Percentiles rank a stretch among this genome's conserved stretches.
Conservation (phyloP, 148 eudicot genomes). For the Nepenthes mirabilis region DNA sequence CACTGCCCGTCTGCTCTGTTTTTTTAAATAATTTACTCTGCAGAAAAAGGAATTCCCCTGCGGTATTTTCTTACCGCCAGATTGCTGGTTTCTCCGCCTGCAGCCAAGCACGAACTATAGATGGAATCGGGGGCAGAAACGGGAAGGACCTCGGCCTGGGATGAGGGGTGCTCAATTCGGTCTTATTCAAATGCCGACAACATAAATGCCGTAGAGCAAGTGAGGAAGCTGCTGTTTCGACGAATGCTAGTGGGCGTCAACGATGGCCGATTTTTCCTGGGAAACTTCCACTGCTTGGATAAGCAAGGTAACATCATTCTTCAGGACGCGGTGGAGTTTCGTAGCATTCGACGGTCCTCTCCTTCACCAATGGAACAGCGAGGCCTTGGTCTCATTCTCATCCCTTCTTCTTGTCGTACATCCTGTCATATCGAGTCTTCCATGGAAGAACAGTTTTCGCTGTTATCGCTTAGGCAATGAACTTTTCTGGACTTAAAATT, state of each 20-base stretch:
- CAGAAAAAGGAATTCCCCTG: too few relatives aligned
- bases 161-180: conserved; percentile 11
- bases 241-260: conserved; percentile 70
- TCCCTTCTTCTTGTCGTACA: conserved; percentile 59
- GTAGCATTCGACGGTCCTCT: conserved; percentile 52
- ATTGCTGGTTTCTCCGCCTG: too few relatives aligned
- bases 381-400: conserved; percentile 77
- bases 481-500: neutral
- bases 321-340: conserved; percentile 76
- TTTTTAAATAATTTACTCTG: too few relatives aligned
- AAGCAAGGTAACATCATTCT: conserved; percentile 95
- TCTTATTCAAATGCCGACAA: conserved; percentile 9
- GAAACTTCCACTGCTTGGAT: conserved; percentile 72
- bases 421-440: conserved; percentile 75
- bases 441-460: conserved; percentile 55
- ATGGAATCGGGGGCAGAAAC: conserved; percentile 25
- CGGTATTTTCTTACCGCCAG: too few relatives aligned
- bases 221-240: conserved; percentile 45
- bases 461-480: conserved; percentile 28
- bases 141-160: conserved; percentile 8
- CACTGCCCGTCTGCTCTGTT: too few relatives aligned
- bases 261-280: conserved; percentile 77
- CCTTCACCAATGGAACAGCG: conserved; percentile 85
- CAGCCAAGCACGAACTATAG: neutral
- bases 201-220: conserved; percentile 22